Evolutionary conservation across 202 grass and related monocot genomes (phyloP), one percentile per base, ranked within the genome.

Genomic region (Schoenoplectus triqueter): DNA sequence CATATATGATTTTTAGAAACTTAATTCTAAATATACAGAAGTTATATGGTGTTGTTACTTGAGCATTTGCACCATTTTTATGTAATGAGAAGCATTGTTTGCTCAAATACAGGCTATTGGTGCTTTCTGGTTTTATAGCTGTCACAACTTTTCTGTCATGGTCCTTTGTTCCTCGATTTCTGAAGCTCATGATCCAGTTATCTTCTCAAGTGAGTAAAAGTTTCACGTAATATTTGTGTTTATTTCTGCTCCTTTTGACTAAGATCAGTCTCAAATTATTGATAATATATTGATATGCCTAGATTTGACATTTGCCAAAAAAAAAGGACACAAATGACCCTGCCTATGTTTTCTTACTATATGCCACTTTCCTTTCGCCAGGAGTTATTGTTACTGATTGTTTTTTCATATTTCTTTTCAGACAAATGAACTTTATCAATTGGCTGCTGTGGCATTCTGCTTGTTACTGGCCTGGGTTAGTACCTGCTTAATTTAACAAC

Each of bases 341-440:
- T 62, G 67, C 40, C 76, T 65, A 51, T 10, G 54, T 78, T 77
- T 52, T 57, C 10, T 56, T 42, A 61, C 75, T 79, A 17, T 42
- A 17, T 45, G 4, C 59, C 6, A 52, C 21, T 82, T 22, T 15
- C 14, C 61, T 50, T 54, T 82, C 62, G 62, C 62, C 13, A 42
- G n/a, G 63, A 13, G 14, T 82, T n/a, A 51, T 40, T 63, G 22
- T 74, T 44, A 66, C 55, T 81, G 39, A 52, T 74, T 78, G 74
- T 64, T 0, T 84, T 78, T 66, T 85, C 66, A 70, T 69, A 70
- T 85, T 85, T 84, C 78, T 14, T 90, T 94, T 82, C 90, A 99
- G 96, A 99, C 96, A 83, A 96, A 99, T 89, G 96, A 99, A 86
- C 90, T 99, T 41, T 99, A 99, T 86, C 96, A 99, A 80, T 91